Conservation (phyloP, 1,139 yeast genomes). For the Taphrina pruni region DNA sequence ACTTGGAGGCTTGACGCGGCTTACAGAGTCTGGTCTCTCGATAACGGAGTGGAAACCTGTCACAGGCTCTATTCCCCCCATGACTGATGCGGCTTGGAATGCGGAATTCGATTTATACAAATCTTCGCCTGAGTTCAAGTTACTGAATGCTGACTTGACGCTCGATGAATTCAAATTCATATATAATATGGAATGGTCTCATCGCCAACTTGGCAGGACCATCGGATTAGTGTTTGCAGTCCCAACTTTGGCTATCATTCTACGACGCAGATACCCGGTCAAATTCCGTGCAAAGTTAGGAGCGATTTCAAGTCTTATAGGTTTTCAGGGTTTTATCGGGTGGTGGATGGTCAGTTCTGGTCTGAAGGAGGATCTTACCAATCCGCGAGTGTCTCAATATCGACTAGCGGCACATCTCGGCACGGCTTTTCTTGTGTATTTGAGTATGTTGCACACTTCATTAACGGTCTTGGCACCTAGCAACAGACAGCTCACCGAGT, state of each 20-base stretch:
- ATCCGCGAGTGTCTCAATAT: constrained; percentile 94
- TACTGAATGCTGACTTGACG: constrained; percentile 78
- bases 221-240: constrained; percentile 82
- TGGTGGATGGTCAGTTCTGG: constrained; percentile 99
- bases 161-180: constrained; percentile 94
- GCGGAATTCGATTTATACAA: constrained; percentile 80
- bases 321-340: constrained; percentile 93
- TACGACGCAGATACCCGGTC: constrained; percentile 55
- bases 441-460: constrained; percentile 91
- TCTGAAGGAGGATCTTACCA: constrained; percentile 77
- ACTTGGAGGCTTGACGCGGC: constrained; percentile 92
- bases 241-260: constrained; percentile 86
- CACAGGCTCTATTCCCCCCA: constrained; percentile 91
- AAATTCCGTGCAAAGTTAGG: constrained; percentile 57
- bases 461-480: constrained; percentile 63
- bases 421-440: constrained; percentile 85
- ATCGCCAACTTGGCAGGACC: constrained; percentile 86
- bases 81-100: constrained; percentile 80
- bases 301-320: constrained; percentile 76
- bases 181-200: constrained; percentile 97
- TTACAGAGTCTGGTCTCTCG: constrained; percentile 93
- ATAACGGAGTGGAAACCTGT: constrained; percentile 99
- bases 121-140: constrained; percentile 87
- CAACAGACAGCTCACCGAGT: neutral
- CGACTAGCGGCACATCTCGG: constrained; percentile 92